Percentiles rank a stretch among this genome's conserved stretches.
Conservation (phyloP, 345 rosid species). For the Linum trigynum region DNA sequence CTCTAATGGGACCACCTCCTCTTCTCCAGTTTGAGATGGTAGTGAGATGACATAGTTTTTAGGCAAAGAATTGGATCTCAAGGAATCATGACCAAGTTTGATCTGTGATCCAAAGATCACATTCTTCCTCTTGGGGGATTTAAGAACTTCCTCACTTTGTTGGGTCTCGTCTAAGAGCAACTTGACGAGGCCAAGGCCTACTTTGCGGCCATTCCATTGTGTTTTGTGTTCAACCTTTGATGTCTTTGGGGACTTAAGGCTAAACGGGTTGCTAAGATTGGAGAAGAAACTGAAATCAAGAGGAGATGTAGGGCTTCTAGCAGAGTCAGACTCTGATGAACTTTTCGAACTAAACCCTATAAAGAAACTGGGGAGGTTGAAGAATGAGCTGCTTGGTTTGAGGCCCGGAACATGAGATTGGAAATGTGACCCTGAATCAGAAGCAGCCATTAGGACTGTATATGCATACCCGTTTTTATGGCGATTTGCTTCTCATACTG, state of each 20-base stretch:
- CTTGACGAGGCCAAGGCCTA: constrained; percentile 50
- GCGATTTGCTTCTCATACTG: constrained; percentile 10
- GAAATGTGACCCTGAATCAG: constrained; percentile 18
- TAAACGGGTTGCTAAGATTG: constrained; percentile 41
- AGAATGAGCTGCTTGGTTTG: constrained; percentile 28
- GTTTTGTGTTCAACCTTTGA: constrained; percentile 20
- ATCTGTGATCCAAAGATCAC: constrained; percentile 46
- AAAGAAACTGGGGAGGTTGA: constrained; percentile 35
- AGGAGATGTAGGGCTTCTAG: constrained; percentile 53
- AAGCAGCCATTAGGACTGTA: constrained; percentile 28
- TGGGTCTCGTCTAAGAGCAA: constrained; percentile 26
- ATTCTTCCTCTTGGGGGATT: constrained; percentile 30
- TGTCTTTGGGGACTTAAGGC: constrained; percentile 31
- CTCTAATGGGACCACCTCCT: constrained; percentile 12
- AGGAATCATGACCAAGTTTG: constrained; percentile 22
- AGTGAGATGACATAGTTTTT: constrained; percentile 27
- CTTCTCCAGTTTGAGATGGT: constrained; percentile 12
- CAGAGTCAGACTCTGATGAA: constrained; percentile 29
- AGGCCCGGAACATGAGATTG: constrained; percentile 25
- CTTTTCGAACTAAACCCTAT: constrained; percentile 26
- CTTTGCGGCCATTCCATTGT: constrained; percentile 40
- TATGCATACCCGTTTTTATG: constrained; percentile 10
- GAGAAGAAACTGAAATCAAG: constrained; percentile 45
- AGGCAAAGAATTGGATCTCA: constrained; percentile 38
- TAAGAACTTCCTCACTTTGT: constrained; percentile 20